Percentiles rank a stretch among this genome's conserved stretches.
Evolutionary conservation across 345 rosid genomes (phyloP).

Genomic region (Salix koriyanagi): DNA sequence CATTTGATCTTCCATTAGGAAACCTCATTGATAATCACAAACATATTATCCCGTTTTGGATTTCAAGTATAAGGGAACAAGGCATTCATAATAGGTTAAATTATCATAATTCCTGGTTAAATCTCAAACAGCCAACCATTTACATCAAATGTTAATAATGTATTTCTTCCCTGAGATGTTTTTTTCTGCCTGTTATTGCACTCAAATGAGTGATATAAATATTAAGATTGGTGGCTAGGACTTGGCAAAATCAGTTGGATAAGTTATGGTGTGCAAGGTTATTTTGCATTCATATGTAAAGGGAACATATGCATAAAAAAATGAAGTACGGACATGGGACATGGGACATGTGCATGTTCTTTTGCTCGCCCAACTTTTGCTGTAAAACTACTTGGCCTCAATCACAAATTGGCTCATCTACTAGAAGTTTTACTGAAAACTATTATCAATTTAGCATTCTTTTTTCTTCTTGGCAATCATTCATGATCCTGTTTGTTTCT

Average conservation of each 20-base stretch:
- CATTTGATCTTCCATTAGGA: not conserved
- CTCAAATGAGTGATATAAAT: not conserved
- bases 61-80: not conserved
- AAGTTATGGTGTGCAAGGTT: not conserved
- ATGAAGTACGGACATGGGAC: not conserved
- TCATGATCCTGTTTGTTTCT: constrained; percentile 4
- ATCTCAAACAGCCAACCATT: not conserved
- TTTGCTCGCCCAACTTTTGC: not conserved
- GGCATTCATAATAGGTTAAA: not conserved
- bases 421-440: not conserved
- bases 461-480: no score
- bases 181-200: not conserved
- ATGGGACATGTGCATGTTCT: not conserved
- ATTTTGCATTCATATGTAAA: not conserved
- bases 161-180: not conserved
- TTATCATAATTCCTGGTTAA: not conserved
- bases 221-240: not conserved
- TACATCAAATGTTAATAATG: not conserved
- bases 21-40: not conserved
- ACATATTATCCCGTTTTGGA: not conserved
- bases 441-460: not conserved
- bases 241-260: not conserved
- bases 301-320: not conserved
- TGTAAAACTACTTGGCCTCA: not conserved
- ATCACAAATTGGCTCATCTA: not conserved